A percentile compares a stretch with the other conserved stretches of the same genome.
phyloP scores from a whole-genome alignment of 2,329 filamentous ascomycete species.

The Phialemoniopsis sp. region DNA sequence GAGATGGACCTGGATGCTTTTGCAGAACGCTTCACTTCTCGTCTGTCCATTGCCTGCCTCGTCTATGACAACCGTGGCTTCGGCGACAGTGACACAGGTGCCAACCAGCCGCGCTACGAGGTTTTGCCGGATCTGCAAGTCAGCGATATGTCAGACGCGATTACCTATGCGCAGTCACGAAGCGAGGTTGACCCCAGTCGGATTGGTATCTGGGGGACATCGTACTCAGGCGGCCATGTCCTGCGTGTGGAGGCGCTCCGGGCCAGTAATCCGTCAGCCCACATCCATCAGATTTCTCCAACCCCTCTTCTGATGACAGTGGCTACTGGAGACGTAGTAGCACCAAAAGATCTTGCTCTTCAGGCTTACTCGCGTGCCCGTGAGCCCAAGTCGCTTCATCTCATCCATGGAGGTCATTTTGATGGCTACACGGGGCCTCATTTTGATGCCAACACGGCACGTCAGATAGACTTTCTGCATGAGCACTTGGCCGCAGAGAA shows the following conservation, averaged over 20 bases:
- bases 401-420: slow-evolving; percentile 32
- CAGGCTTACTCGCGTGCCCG: slow-evolving; percentile 26
- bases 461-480: slow-evolving; percentile 4
- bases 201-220: slow-evolving; percentile 31
- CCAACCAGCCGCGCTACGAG: slow-evolving; percentile 18
- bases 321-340: too few relatives aligned
- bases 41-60: slow-evolving; percentile 18
- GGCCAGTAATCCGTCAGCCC: slow-evolving; percentile 16
- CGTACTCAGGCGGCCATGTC: slow-evolving; percentile 32
- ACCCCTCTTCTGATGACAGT: slow-evolving; percentile 32
- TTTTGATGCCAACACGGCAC: slow-evolving; percentile 1
- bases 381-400: slow-evolving; percentile 31
- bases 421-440: slow-evolving; percentile 19
- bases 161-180: slow-evolving; percentile 26
- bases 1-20: slow-evolving; percentile 11
- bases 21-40: slow-evolving; percentile 15
- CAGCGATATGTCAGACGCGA: slow-evolving; percentile 28
- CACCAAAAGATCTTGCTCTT: slow-evolving; percentile 24
- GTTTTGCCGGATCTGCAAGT: slow-evolving; percentile 22
- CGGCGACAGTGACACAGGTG: slow-evolving; percentile 22
- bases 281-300: slow-evolving; percentile 29
- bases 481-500: neutral
- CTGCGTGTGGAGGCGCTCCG: slow-evolving; percentile 18
- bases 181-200: slow-evolving; percentile 24
- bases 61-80: slow-evolving; percentile 28